Base-by-base conservation (phyloP, 1,139 yeast genomes). In the Kodamaea alishanica region DNA sequence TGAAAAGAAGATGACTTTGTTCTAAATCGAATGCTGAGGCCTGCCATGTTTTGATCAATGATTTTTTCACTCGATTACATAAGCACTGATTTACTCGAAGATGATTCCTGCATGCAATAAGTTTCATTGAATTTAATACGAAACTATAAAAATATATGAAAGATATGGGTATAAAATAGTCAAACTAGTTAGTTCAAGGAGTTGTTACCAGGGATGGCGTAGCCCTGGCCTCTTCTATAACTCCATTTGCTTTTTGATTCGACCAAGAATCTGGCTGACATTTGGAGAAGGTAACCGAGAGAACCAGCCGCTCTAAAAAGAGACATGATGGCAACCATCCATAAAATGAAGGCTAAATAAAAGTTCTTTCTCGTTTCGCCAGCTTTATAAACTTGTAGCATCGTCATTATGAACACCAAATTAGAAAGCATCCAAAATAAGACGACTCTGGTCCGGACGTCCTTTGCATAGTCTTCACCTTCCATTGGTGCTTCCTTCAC, bases 371-470 rank as follows among this genome's bases (percentile, higher is more conserved):
- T 57, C 20, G 80, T 73, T 37, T 77, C 76, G 33, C 81, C 81
- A 2, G 89, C 78, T 15, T 73, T 66, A 55, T 82, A 89, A 10
- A 88, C 83, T 61, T 90, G 95, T 9, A 89, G 76, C 68, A 92
- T 84, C 8, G 94, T 79, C 89, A 90, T 81, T 29, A 87, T 82
- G 50, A 92, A 71, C 22, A 92, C 61, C 52, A 86, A 69, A 58
- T 92, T 92, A 26, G 85, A 69, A 38, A 89, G 70, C 76, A 92
- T 75, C 98, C 98, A 92, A 6, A 80, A 65, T 54, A 90, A 75
- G n/a, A 92, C 97, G 33, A 92, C 96, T 47, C 92, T 77, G 1
- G 97, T 87, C 66, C 98, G 79, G 25, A 92, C 87, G 59, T 89
- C 96, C 56, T 95, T 81, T 54, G 94, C 95, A 59, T 92, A 90